Evolutionary conservation across 2,329 filamentous ascomycete genomes (phyloP).

Genomic region (Colletotrichum navitas): DNA sequence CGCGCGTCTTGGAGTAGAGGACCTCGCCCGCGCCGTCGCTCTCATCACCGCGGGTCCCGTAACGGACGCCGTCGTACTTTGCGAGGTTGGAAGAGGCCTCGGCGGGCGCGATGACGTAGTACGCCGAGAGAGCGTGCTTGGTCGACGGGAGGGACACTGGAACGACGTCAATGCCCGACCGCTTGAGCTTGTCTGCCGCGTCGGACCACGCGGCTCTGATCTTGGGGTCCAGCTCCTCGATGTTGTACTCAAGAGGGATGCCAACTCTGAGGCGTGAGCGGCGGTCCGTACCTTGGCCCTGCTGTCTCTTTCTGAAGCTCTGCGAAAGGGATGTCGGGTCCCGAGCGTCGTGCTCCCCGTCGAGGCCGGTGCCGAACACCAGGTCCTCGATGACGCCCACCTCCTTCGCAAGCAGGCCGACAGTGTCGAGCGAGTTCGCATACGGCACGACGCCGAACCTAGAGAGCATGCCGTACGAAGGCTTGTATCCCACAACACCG

Average conservation of each 20-base stretch:
- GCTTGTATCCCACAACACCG: constrained; percentile 87
- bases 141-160: constrained; percentile 87
- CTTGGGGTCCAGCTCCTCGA: constrained; percentile 78
- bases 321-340: constrained; percentile 81
- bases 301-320: constrained; percentile 66
- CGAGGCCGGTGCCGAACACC: constrained; percentile 63
- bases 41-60: constrained; percentile 71
- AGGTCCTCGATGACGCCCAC: constrained; percentile 65
- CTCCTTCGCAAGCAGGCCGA: constrained; percentile 77
- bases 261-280: constrained; percentile 61
- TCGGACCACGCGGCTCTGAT: constrained; percentile 79
- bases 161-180: constrained; percentile 77
- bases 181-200: constrained; percentile 70
- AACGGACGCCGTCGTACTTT: constrained; percentile 97
- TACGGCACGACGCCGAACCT: constrained; percentile 90
- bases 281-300: constrained; percentile 42
- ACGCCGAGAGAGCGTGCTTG: constrained; percentile 86
- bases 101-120: constrained; percentile 94
- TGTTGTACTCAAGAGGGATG: constrained; percentile 85
- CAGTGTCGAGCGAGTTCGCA: constrained; percentile 92
- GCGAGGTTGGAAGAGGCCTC: constrained; percentile 96
- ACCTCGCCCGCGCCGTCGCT: constrained; percentile 70
- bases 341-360: constrained; percentile 69
- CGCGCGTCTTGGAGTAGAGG: constrained; percentile 82
- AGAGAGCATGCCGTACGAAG: constrained; percentile 89